Base-by-base conservation (phyloP, 257 asterid genomes). In the Schizonepeta tenuifolia region DNA sequence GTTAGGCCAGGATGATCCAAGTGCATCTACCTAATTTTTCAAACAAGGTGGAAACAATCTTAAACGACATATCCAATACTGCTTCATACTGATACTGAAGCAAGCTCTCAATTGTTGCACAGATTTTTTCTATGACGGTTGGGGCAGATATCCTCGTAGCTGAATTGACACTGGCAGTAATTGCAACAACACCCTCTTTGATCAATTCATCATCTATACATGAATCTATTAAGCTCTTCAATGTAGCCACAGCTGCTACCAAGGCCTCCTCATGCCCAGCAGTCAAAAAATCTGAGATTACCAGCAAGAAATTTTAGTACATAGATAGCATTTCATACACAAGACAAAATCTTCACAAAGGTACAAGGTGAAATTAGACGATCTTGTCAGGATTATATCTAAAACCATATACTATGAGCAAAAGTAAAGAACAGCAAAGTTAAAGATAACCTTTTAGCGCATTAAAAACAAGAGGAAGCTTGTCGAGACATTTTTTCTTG, bases 251-350 rank as follows among this genome's bases (percentile, higher is more conserved):
- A 14, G 98, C 86, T 43, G 95, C 94, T 56, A 85, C 72, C 72
- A 86, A 71, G 58, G 99, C 93, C 80, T 86, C 98, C 82, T 87
- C 96, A n/a, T 92, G 98, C 46, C 82, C 98, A 80, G 98, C 87
- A 78, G 81, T 87, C 84, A 95, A 78, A 76, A 90, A 75, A 79
- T 87, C 99, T 94, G 88, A 53, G 65, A 76, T 61, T n/a, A n/a
- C 75, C 59, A 82, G 54, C 31, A 36, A 61, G 56, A 72, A 51
- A 71, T 49, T 33, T 79, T 2, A 78, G 67, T 9, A 61, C 6
- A 65, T 38, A 20, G 72, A 65, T 38, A 20, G 72, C 44, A 64
- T 54, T 10, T 7, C 7, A 58, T 13, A 70, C 36, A n/a, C 59
- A 58, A 40, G 54, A 41, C 26, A 49, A 28, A 9, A 24, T 18